These are phyloP conservation scores for Calonectria leucothoes DNA, from an alignment of 2,329 filamentous ascomycete species.

Conservation along the genomic window DNA sequence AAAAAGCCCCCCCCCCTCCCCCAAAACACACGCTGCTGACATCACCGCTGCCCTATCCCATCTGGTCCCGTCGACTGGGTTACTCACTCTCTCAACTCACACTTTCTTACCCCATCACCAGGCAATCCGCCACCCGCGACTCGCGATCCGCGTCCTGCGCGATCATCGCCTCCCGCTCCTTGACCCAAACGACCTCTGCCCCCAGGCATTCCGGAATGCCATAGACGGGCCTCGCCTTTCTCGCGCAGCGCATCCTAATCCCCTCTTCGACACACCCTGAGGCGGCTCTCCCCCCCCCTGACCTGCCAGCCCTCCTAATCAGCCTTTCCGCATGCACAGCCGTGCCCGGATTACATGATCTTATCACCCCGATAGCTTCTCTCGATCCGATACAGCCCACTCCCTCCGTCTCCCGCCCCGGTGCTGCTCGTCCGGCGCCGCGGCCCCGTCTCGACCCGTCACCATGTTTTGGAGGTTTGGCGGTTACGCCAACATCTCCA, in stretches of 20 bases:
- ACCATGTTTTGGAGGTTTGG: slow-evolving; percentile 99
- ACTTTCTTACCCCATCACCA: slow-evolving; percentile 19
- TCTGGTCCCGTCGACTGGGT: slow-evolving; percentile 7
- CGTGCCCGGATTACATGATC: slow-evolving; percentile 42
- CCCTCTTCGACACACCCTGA: slow-evolving; percentile 1
- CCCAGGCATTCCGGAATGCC: slow-evolving; percentile 25
- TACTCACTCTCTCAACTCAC: slow-evolving; percentile 17
- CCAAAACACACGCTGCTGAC: slow-evolving; percentile 21
- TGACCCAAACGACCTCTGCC: background rate
- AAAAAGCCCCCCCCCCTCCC: background rate
- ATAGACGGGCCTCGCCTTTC: slow-evolving; percentile 17
- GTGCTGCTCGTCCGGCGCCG: slow-evolving; percentile 49
- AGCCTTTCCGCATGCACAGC: slow-evolving; percentile 28
- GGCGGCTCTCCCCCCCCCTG: background rate
- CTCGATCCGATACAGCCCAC: slow-evolving; percentile 24
- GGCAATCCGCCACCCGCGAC: slow-evolving; percentile 21
- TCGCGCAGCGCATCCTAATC: slow-evolving; percentile 19
- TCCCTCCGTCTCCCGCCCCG: slow-evolving; percentile 35
- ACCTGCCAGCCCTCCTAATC: slow-evolving; percentile 13
- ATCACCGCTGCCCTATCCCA: slow-evolving; percentile 26
- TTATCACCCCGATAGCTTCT: slow-evolving; percentile 35
- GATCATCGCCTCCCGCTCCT: slow-evolving; percentile 9
- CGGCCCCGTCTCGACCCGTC: slow-evolving; percentile 50
- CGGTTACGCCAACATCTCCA: slow-evolving; percentile 96
- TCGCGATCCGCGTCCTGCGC: slow-evolving; percentile 20